Percentiles rank a stretch among this genome's conserved stretches.
Evolutionary conservation across 2,329 filamentous ascomycete species (phyloP).

Genomic region (Colletotrichum spaethianum): DNA sequence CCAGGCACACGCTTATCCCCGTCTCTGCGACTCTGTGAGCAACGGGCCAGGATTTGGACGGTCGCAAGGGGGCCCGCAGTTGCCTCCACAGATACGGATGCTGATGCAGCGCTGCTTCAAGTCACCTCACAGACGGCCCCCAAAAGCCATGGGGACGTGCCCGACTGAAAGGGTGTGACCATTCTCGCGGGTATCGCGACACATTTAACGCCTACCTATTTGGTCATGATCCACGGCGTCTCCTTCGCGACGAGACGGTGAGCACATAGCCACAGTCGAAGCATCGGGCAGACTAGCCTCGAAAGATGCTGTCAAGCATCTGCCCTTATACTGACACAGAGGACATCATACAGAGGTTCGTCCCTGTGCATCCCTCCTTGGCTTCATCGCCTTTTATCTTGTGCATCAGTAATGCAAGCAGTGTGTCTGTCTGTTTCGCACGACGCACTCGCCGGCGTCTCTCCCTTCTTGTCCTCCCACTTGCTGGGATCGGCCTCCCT

Average conservation of each 20-base stretch:
- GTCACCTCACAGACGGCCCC: slow-evolving; percentile 25
- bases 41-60: not conserved
- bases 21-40: not conserved
- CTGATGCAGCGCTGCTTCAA: slow-evolving; percentile 21
- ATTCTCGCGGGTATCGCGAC: slow-evolving; percentile 11
- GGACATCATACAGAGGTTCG: not conserved
- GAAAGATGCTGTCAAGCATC: not conserved
- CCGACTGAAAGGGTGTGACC: not conserved
- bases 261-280: not conserved
- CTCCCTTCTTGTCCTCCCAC: slow-evolving; percentile 18
- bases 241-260: slow-evolving; percentile 21
- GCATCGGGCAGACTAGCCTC: not conserved
- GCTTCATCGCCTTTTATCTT: not conserved
- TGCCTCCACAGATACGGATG: slow-evolving; percentile 15
- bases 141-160: slow-evolving; percentile 26
- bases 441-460: slow-evolving; percentile 6
- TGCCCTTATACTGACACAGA: not conserved
- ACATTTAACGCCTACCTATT: not conserved
- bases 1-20: not conserved
- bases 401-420: not conserved
- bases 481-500: slow-evolving; percentile 26
- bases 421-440: not conserved
- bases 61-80: slow-evolving; percentile 2
- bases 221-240: not conserved
- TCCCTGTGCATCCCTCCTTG: not conserved